Evolutionary conservation across 2,329 filamentous ascomycete genomes (phyloP).

Genomic region (Clarireedia paspali): DNA sequence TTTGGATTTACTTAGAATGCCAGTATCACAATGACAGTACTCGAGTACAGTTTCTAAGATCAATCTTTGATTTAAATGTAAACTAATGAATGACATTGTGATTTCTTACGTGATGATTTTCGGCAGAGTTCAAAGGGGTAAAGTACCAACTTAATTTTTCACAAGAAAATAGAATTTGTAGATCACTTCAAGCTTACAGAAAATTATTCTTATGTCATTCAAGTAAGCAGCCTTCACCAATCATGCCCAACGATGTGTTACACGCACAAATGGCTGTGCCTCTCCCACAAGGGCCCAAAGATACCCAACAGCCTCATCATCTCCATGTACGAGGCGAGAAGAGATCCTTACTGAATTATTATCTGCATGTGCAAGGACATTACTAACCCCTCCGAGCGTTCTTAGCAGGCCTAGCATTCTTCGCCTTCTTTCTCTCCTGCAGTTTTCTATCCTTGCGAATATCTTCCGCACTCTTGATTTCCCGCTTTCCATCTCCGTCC

Average conservation of each 20-base stretch:
- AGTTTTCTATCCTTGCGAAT: conserved; percentile 75
- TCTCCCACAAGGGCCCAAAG: neutral
- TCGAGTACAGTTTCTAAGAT: neutral
- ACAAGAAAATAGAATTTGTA: too few relatives aligned
- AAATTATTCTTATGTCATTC: too few relatives aligned
- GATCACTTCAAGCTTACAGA: too few relatives aligned
- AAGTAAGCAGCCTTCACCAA: neutral
- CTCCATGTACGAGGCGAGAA: neutral
- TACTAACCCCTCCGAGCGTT: conserved; percentile 34
- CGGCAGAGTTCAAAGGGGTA: too few relatives aligned
- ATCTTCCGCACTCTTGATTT: conserved; percentile 76
- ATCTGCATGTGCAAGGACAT: conserved; percentile 10
- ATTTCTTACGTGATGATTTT: too few relatives aligned
- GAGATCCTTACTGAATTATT: conserved; percentile 5
- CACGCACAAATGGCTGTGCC: too few relatives aligned
- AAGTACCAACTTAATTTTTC: too few relatives aligned
- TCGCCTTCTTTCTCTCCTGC: conserved; percentile 69
- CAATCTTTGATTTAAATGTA: too few relatives aligned
- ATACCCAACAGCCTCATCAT: neutral
- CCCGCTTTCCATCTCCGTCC: conserved; percentile 65
- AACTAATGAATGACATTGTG: too few relatives aligned
- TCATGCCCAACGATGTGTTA: too few relatives aligned
- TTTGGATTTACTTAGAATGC: neutral
- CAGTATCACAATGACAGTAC: neutral
- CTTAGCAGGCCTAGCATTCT: conserved; percentile 77